Evolutionary conservation across 129 eudicot species (phyloP).

Genomic region (Smallanthus sonchifolius): DNA sequence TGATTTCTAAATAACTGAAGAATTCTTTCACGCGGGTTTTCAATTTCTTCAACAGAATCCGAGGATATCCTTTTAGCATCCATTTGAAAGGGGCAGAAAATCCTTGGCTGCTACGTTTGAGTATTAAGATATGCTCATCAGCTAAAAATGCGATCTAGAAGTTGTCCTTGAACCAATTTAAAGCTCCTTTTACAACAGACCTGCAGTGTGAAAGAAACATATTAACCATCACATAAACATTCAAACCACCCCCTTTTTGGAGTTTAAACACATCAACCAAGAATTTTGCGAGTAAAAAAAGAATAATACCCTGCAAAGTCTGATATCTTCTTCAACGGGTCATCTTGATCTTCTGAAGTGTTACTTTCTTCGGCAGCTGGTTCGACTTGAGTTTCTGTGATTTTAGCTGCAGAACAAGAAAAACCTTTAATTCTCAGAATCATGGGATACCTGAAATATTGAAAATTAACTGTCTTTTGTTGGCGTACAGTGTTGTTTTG

Average conservation of each 20-base stretch:
- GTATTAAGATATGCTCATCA: slow-evolving; percentile 5
- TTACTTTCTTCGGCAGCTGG: slow-evolving; percentile 38
- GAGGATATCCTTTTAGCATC: slow-evolving; percentile 4
- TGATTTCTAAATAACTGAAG: slow-evolving; percentile 20
- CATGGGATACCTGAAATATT: background rate
- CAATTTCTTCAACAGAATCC: slow-evolving; percentile 17
- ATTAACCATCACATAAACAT: background rate
- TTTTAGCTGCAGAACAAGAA: slow-evolving; percentile 35
- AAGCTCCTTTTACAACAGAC: slow-evolving; percentile 79
- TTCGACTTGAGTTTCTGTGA: slow-evolving; percentile 37
- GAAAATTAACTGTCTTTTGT: background rate
- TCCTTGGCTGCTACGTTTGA: slow-evolving; percentile 8
- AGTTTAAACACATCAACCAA: background rate
- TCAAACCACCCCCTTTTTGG: background rate
- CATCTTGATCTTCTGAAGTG: slow-evolving; percentile 57
- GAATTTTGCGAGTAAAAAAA: background rate
- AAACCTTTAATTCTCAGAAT: background rate
- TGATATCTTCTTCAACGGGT: slow-evolving; percentile 60
- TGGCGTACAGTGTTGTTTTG: background rate
- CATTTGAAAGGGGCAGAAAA: slow-evolving; percentile 11
- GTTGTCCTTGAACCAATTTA: slow-evolving; percentile 87
- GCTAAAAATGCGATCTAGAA: slow-evolving; percentile 31
- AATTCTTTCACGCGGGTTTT: slow-evolving; percentile 11
- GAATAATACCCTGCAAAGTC: slow-evolving; percentile 72
- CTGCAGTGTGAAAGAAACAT: slow-evolving; percentile 39